Evolutionary conservation across 768 basidiomycete genomes (phyloP).

Genomic region (Lentinula detonsa): DNA sequence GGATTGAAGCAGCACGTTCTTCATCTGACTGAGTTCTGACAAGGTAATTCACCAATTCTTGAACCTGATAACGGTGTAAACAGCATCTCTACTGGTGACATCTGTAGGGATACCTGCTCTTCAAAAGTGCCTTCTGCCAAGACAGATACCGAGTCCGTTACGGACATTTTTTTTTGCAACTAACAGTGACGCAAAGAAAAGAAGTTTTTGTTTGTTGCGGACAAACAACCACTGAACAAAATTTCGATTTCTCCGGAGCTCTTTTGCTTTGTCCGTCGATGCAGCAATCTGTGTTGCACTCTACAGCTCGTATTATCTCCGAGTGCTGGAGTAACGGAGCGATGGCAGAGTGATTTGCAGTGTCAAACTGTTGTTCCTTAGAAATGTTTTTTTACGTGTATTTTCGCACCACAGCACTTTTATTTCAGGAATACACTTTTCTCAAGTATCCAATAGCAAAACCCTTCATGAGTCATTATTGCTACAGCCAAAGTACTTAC

Average conservation of each 20-base stretch:
- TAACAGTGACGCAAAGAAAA: conserved; percentile 12
- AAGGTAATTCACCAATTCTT: conserved; percentile 74
- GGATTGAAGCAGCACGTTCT: conserved; percentile 53
- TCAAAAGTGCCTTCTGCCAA: conserved; percentile 87
- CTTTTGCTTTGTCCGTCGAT: conserved; percentile 13
- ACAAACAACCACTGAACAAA: conserved; percentile 2
- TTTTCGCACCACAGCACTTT: conserved; percentile 12
- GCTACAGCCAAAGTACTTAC: conserved; percentile 2
- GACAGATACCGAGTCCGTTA: conserved; percentile 72
- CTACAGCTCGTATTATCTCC: conserved; percentile 24
- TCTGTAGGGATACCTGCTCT: conserved; percentile 60
- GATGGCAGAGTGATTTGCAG: conserved; percentile 37
- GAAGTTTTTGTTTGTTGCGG: conserved; percentile 16
- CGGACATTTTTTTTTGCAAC: conserved; percentile 42
- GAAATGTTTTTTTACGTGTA: not conserved
- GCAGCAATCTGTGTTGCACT: conserved; percentile 38
- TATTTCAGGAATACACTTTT: conserved; percentile 14
- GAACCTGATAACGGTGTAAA: conserved; percentile 41
- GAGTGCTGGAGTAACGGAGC: conserved; percentile 58
- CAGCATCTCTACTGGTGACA: not conserved
- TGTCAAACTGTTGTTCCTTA: not conserved
- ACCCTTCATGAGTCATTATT: conserved; percentile 13
- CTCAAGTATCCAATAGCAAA: conserved; percentile 9
- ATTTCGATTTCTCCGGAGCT: conserved; percentile 6
- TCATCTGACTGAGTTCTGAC: conserved; percentile 63